Conservation (phyloP, 768 basidiomycete species). For the Trametes cubensis region DNA sequence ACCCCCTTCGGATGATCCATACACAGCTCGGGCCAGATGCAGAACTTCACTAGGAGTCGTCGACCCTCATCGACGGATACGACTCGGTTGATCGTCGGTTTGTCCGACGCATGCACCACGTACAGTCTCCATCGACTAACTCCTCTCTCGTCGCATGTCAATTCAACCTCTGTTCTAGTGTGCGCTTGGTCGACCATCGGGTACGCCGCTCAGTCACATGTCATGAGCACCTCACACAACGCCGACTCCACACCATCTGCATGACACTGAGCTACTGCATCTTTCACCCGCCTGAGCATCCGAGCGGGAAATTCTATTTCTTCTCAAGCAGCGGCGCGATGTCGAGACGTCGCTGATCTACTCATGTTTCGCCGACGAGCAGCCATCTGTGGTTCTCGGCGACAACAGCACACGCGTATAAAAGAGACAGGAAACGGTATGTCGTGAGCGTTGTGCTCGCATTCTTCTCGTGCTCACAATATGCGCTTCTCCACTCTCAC, state of each 20-base stretch:
- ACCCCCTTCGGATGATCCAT: slow-evolving; percentile 5
- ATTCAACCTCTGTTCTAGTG: background rate
- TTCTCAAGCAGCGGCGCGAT: background rate
- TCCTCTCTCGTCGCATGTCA: background rate
- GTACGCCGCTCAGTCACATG: background rate
- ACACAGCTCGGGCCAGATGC: background rate
- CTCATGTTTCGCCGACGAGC: slow-evolving; percentile 8
- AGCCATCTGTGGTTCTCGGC: background rate
- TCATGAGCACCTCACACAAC: background rate
- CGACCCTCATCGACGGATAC: background rate
- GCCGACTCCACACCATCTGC: background rate
- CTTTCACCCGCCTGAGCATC: background rate
- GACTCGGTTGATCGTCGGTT: slow-evolving; percentile 19
- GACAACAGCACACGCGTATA: background rate
- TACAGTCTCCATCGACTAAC: background rate
- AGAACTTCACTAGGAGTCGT: background rate
- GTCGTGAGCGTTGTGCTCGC: background rate
- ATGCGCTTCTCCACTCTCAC: slow-evolving; percentile 19
- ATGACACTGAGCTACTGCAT: background rate
- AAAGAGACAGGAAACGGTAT: background rate
- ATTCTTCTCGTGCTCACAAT: background rate
- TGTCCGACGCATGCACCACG: background rate
- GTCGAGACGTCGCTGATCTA: no score
- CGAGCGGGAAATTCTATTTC: slow-evolving; percentile 1
- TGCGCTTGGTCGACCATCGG: background rate